A percentile compares a stretch with the other conserved stretches of the same genome.
Conservation (phyloP, 805 yeast genomes). For the Yarrowia keelungensis region DNA sequence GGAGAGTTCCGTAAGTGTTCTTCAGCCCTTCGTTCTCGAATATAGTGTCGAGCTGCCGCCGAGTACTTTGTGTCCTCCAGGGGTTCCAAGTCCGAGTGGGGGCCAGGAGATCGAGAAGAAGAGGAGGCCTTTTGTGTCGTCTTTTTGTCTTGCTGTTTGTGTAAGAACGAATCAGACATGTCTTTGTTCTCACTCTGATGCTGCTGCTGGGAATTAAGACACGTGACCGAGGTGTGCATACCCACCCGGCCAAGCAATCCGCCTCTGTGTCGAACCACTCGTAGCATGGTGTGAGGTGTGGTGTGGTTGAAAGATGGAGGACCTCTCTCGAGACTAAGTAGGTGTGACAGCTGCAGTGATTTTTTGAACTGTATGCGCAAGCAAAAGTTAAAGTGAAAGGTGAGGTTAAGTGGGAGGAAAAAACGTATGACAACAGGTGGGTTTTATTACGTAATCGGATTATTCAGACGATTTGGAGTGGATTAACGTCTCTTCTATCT, state of each 20-base stretch:
- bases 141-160: background rate
- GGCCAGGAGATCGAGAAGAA: background rate
- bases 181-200: background rate
- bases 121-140: background rate
- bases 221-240: background rate
- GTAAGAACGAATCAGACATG: background rate
- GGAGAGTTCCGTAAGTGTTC: background rate
- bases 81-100: constrained; percentile 11
- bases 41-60: constrained; percentile 24
- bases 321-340: constrained; percentile 17
- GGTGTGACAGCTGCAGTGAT: constrained; percentile 20
- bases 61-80: constrained; percentile 35
- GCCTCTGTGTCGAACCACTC: background rate
- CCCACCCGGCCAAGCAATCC: background rate
- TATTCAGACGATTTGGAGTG: background rate
- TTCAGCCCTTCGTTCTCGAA: constrained; percentile 22
- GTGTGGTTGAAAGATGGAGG: background rate
- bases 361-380: constrained; percentile 33
- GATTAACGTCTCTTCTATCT: background rate
- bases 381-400: background rate
- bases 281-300: background rate
- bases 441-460: background rate
- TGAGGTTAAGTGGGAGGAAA: background rate
- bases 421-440: no score
- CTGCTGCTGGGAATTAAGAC: background rate